These are phyloP conservation scores for Russula emetica DNA, from an alignment of 768 basidiomycete species.

Conservation along the genomic window DNA sequence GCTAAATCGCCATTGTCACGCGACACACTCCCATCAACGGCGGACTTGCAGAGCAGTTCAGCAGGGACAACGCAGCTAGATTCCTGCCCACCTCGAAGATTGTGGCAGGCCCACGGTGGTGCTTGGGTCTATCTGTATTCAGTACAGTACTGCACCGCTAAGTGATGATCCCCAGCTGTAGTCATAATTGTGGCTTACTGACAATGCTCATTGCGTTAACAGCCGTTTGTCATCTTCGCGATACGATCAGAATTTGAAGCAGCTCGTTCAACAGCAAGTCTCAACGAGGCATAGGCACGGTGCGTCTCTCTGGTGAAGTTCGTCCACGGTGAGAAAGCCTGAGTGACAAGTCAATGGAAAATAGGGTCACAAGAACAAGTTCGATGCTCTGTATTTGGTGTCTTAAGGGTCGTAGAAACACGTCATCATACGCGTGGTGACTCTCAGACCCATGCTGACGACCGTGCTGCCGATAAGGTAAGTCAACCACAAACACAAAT, in stretches of 20 bases:
- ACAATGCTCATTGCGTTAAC: not conserved
- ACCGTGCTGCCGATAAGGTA: not conserved
- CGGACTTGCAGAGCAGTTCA: too few relatives aligned
- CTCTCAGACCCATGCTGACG: not conserved
- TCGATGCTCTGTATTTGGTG: too few relatives aligned
- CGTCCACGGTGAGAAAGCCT: too few relatives aligned
- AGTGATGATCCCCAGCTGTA: not conserved
- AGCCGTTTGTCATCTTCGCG: not conserved
- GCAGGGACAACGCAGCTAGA: too few relatives aligned
- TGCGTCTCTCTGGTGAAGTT: too few relatives aligned
- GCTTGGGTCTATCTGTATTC: too few relatives aligned
- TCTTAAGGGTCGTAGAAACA: not conserved
- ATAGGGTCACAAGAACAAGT: conserved; percentile 1
- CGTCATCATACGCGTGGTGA: not conserved
- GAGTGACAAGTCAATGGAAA: conserved; percentile 3
- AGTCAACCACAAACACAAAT: not conserved
- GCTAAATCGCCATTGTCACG: too few relatives aligned
- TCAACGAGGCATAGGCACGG: not conserved
- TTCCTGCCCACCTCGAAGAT: too few relatives aligned
- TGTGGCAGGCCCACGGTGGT: too few relatives aligned
- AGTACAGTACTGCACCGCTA: not conserved
- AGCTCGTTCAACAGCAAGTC: not conserved
- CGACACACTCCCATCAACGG: too few relatives aligned
- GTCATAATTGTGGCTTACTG: not conserved
- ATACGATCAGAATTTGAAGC: not conserved